These are phyloP conservation scores for Neurospora sp. DNA, from an alignment of 495 filamentous ascomycete genomes.

Conservation along the genomic window DNA sequence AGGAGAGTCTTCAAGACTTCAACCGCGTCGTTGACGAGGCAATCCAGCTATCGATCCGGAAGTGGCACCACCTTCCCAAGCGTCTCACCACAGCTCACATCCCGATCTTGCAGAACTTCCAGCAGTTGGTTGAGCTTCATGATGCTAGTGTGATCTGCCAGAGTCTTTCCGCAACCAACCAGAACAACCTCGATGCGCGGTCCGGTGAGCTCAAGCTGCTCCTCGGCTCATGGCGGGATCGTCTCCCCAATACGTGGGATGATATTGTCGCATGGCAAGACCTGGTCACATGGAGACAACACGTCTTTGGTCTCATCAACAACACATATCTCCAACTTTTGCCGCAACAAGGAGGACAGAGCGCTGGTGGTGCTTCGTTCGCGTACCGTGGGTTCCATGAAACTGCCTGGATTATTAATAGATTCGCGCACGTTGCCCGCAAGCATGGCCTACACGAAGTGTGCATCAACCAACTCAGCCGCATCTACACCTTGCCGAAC, in stretches of 20 bases:
- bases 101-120: slow-evolving; percentile 92
- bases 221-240: slow-evolving; percentile 88
- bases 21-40: slow-evolving; percentile 86
- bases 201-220: slow-evolving; percentile 92
- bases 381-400: slow-evolving; percentile 97
- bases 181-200: slow-evolving; percentile 80
- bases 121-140: slow-evolving; percentile 95
- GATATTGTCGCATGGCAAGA: slow-evolving; percentile 99
- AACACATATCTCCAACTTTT: slow-evolving; percentile 79
- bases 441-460: slow-evolving; percentile 96
- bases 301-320: slow-evolving; percentile 97
- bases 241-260: slow-evolving; percentile 96
- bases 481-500: slow-evolving; percentile 96
- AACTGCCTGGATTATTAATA: slow-evolving; percentile 99
- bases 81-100: slow-evolving; percentile 94
- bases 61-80: slow-evolving; percentile 93
- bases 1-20: slow-evolving; percentile 72
- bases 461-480: slow-evolving; percentile 90
- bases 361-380: slow-evolving; percentile 71
- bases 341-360: slow-evolving; percentile 58
- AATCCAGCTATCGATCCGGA: slow-evolving; percentile 90
- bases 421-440: slow-evolving; percentile 93
- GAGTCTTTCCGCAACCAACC: slow-evolving; percentile 76
- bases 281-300: slow-evolving; percentile 95
- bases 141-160: slow-evolving; percentile 93